Conservation (phyloP, 2,329 filamentous ascomycete genomes). For the Colletotrichum navitas region DNA sequence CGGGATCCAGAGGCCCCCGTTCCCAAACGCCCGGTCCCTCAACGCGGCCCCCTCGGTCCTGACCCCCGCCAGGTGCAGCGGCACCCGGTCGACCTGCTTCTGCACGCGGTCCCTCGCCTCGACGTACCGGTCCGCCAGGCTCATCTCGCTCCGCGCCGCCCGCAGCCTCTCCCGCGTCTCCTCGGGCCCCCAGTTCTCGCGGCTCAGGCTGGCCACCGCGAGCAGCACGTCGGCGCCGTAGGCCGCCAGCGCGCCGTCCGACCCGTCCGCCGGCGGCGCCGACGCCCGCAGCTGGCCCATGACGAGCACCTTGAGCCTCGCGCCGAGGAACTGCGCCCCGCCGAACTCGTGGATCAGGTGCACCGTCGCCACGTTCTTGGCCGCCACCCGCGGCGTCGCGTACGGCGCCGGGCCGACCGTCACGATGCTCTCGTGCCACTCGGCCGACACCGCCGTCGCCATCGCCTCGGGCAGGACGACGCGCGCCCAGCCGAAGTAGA, state of each 20-base stretch:
- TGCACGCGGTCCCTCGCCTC: slow-evolving; percentile 64
- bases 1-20: slow-evolving; percentile 63
- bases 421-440: slow-evolving; percentile 72
- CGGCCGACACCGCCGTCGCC: slow-evolving; percentile 47
- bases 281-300: slow-evolving; percentile 69
- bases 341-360: slow-evolving; percentile 67
- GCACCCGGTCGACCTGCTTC: slow-evolving; percentile 68
- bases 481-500: slow-evolving; percentile 75
- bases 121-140: slow-evolving; percentile 59
- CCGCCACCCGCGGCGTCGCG: slow-evolving; percentile 59
- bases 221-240: slow-evolving; percentile 57
- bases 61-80: slow-evolving; percentile 70
- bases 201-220: slow-evolving; percentile 60
- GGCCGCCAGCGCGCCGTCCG: slow-evolving; percentile 47
- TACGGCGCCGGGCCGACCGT: slow-evolving; percentile 66
- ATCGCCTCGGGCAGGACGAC: slow-evolving; percentile 49
- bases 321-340: slow-evolving; percentile 55
- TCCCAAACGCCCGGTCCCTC: slow-evolving; percentile 63
- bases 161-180: slow-evolving; percentile 55
- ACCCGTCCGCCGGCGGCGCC: slow-evolving; percentile 34
- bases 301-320: slow-evolving; percentile 65
- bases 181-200: slow-evolving; percentile 60
- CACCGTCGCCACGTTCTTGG: slow-evolving; percentile 63
- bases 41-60: slow-evolving; percentile 61
- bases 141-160: slow-evolving; percentile 56